phyloP scores from a whole-genome alignment of 2,329 filamentous ascomycete genomes.

The Coniochaeta sp. region DNA sequence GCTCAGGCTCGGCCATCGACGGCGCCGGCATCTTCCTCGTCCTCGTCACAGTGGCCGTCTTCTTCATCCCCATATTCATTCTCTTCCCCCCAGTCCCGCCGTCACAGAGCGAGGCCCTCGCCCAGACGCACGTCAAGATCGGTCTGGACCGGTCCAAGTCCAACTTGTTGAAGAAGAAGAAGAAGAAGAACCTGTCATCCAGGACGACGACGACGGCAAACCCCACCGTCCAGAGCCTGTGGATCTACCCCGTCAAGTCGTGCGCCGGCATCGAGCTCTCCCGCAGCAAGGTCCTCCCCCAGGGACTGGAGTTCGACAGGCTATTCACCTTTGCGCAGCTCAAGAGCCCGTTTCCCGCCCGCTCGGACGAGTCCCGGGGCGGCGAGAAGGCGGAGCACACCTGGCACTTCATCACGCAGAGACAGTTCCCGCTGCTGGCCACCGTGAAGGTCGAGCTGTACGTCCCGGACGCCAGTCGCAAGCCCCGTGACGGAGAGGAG shows the following conservation, averaged over 20 bases:
- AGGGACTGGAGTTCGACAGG: constrained; percentile 71
- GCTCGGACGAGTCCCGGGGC: constrained; percentile 7
- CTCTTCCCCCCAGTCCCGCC: constrained; percentile 48
- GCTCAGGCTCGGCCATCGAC: constrained; percentile 9
- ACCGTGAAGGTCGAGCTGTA: constrained; percentile 61
- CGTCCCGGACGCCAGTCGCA: constrained; percentile 54
- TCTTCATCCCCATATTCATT: constrained; percentile 44
- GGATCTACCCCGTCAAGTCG: constrained; percentile 78
- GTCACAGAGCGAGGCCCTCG: constrained; percentile 43
- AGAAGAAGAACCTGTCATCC: constrained; percentile 12
- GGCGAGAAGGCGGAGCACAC: constrained; percentile 32
- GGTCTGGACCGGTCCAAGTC: constrained; percentile 31
- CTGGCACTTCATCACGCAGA: constrained; percentile 67
- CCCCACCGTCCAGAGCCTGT: constrained; percentile 48
- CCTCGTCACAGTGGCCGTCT: constrained; percentile 36
- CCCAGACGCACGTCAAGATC: constrained; percentile 44
- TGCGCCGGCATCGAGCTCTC: constrained; percentile 70
- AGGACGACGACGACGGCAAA: background rate
- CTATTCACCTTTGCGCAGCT: constrained; percentile 76
- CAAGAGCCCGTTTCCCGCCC: constrained; percentile 37
- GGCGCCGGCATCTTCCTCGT: constrained; percentile 29
- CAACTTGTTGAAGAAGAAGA: constrained; percentile 21
- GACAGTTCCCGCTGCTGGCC: constrained; percentile 63
- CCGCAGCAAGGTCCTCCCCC: constrained; percentile 53
- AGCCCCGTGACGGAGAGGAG: constrained; percentile 33